These are phyloP conservation scores for Cucurbita moschata DNA, from an alignment of 306 rosid species.

Conservation along the genomic window DNA sequence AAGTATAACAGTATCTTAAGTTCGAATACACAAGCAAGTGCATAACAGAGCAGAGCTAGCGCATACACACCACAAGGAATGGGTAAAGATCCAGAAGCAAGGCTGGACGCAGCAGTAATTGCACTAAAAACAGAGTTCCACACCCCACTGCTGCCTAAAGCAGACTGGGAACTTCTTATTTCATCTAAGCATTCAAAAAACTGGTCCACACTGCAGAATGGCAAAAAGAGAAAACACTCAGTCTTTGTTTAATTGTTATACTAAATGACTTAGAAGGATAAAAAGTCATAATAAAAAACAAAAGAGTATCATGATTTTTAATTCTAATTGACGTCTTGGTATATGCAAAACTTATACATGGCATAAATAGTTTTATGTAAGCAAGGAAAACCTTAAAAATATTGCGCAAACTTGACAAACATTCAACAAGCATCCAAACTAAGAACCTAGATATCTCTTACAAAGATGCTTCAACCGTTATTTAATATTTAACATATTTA, in stretches of 20 bases:
- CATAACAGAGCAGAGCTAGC: neutral
- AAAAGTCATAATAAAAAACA: neutral
- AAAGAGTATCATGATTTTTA: neutral
- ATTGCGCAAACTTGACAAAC: neutral
- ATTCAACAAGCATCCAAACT: neutral
- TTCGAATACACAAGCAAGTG: neutral
- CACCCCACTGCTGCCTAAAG: conserved; percentile 81
- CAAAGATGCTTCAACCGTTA: neutral
- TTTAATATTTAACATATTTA: neutral
- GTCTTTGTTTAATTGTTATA: neutral
- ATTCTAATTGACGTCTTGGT: neutral
- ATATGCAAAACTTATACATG: neutral
- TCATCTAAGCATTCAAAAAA: conserved; percentile 96
- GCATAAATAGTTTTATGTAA: neutral
- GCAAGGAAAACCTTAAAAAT: neutral
- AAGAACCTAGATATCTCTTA: neutral
- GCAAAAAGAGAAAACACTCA: conserved; percentile 5
- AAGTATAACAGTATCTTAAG: neutral
- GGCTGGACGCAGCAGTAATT: conserved; percentile 89
- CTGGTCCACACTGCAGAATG: conserved; percentile 76
- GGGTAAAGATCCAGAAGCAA: conserved; percentile 86
- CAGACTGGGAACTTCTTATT: conserved; percentile 80
- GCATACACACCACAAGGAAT: conserved; percentile 53
- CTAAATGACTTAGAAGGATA: neutral
- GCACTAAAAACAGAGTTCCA: conserved; percentile 97